A percentile compares a stretch with the other conserved stretches of the same genome.
phyloP scores from a whole-genome alignment of 495 filamentous ascomycete species.

The Hyaloscypha variabilis region DNA sequence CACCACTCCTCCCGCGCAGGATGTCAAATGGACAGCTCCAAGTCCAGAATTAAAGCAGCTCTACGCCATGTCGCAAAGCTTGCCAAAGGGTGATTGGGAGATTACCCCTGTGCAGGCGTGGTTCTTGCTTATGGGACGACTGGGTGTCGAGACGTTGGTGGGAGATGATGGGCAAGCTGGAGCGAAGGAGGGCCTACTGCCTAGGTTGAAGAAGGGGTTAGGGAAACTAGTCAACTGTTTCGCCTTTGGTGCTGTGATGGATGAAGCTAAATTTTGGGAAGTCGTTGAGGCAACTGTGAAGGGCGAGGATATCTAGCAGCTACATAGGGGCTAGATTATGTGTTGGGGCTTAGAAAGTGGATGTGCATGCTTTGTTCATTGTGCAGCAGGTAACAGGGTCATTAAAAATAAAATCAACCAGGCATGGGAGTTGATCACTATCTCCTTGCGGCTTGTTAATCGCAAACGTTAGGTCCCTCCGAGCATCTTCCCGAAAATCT shows the following conservation, averaged over 20 bases:
- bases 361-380: background rate
- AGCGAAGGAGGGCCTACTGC: conserved; percentile 23
- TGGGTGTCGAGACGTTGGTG: conserved; percentile 18
- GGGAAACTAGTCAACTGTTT: conserved; percentile 39
- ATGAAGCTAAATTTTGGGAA: conserved; percentile 42
- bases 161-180: conserved; percentile 25
- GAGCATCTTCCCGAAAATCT: background rate
- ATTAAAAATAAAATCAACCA: no score
- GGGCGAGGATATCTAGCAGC: background rate
- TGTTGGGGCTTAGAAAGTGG: background rate
- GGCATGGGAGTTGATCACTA: no score
- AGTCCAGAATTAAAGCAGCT: conserved; percentile 41
- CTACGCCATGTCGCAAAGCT: conserved; percentile 39
- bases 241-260: conserved; percentile 45
- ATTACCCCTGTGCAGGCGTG: conserved; percentile 55
- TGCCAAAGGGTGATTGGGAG: conserved; percentile 40
- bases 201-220: conserved; percentile 38
- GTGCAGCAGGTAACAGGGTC: no score
- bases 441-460: background rate
- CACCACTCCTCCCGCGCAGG: background rate
- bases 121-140: conserved; percentile 45
- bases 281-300: conserved; percentile 35
- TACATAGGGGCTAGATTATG: background rate
- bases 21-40: conserved; percentile 9
- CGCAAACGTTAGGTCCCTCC: background rate